phyloP scores from a whole-genome alignment of 163 green algal species.

The Volvox carteri region DNA sequence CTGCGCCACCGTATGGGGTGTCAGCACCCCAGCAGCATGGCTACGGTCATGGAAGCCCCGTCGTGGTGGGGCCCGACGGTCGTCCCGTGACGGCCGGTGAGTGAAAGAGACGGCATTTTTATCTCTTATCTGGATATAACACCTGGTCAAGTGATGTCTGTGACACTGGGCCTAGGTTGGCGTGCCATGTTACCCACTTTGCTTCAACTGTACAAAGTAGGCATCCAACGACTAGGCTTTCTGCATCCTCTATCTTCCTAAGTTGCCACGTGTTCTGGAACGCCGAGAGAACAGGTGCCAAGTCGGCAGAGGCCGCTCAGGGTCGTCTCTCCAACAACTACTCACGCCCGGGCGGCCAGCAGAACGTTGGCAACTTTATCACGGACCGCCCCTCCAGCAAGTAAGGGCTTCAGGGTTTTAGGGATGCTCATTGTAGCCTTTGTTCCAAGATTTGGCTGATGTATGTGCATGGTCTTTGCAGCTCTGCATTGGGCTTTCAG shows the following conservation, averaged over 20 bases:
- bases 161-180: too few species aligned
- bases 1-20: slow-evolving; percentile 14
- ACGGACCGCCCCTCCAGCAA: slow-evolving; percentile 76
- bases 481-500: background rate
- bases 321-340: slow-evolving; percentile 25
- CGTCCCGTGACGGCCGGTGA: background rate
- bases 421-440: background rate
- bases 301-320: background rate
- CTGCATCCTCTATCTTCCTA: too few species aligned
- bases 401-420: slow-evolving; percentile 5
- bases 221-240: too few species aligned
- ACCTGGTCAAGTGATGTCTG: too few species aligned
- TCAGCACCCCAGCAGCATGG: background rate
- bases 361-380: slow-evolving; percentile 91
- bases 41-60: slow-evolving; percentile 20
- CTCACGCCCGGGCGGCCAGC: slow-evolving; percentile 65
- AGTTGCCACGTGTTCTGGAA: too few species aligned
- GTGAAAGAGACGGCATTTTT: background rate
- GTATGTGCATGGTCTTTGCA: too few species aligned
- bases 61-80: background rate
- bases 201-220: too few species aligned
- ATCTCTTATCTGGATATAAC: too few species aligned
- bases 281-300: background rate
- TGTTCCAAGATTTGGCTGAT: background rate
- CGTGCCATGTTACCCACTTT: too few species aligned